Evolutionary conservation across 306 rosid species (phyloP).

Genomic region (Boehmeria nivea): DNA sequence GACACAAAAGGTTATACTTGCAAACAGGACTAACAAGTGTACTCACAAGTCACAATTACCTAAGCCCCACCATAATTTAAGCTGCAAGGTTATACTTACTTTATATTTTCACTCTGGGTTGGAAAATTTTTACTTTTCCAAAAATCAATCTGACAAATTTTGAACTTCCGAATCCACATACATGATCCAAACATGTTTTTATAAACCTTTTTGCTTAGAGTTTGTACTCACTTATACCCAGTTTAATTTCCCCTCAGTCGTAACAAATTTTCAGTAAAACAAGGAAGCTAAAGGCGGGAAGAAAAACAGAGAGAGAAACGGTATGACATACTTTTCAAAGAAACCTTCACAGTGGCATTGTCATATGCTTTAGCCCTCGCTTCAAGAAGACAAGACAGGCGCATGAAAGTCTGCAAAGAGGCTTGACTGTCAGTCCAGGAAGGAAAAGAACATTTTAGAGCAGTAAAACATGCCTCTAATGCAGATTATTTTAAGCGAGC

Average conservation of each 20-base stretch:
- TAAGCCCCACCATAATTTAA: no score
- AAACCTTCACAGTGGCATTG: constrained; percentile 76
- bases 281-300: no score
- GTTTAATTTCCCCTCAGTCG: no score
- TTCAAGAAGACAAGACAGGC: constrained; percentile 65
- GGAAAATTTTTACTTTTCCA: no score
- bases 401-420: constrained; percentile 59
- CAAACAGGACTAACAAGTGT: no score
- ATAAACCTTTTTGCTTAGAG: not conserved
- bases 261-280: no score
- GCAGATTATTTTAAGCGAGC: not conserved
- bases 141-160: not conserved
- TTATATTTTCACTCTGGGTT: not conserved
- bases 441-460: not conserved
- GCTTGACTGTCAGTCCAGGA: not conserved
- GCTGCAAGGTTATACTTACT: no score
- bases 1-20: no score
- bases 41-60: no score
- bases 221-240: no score
- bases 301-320: constrained; percentile 3
- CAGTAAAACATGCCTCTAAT: not conserved
- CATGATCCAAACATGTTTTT: not conserved
- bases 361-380: constrained; percentile 75
- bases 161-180: not conserved
- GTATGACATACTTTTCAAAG: constrained; percentile 58